A percentile compares a stretch with the other conserved stretches of the same genome.
Evolutionary conservation across 1,284 basidiomycete species (phyloP).

Genomic region (Naganishia albida): DNA sequence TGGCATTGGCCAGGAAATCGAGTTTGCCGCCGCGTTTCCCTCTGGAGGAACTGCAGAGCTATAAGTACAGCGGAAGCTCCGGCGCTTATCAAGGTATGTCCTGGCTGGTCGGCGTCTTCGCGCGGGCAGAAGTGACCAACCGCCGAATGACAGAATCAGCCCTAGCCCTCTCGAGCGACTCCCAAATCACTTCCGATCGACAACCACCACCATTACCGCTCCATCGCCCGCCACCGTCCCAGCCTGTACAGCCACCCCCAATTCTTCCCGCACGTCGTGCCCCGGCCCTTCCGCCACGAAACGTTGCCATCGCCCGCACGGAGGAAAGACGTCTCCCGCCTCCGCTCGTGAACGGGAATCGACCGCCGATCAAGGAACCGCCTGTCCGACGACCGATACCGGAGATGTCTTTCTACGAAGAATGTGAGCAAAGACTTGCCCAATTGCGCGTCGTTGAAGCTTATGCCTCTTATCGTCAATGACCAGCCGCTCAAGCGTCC

Average conservation of each 20-base stretch:
- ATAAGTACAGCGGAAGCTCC: not conserved
- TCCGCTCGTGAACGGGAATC: not conserved
- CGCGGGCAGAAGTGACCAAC: not conserved
- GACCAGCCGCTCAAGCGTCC: not conserved
- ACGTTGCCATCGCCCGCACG: not conserved
- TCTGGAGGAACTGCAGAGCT: conserved; percentile 10
- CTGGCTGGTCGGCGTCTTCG: not conserved
- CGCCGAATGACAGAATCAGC: not conserved
- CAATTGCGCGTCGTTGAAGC: not conserved
- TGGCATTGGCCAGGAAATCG: not conserved
- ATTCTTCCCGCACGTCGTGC: not conserved
- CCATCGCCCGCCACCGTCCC: not conserved
- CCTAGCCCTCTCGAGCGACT: not conserved
- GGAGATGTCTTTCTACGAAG: not conserved
- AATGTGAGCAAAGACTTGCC: not conserved
- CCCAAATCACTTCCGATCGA: not conserved
- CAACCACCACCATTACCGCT: conserved; percentile 3
- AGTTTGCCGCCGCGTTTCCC: conserved; percentile 5
- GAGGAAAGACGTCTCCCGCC: conserved; percentile 17
- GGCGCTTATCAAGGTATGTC: not conserved
- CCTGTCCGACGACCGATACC: not conserved
- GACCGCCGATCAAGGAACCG: conserved; percentile 9
- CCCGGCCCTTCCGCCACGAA: conserved; percentile 1
- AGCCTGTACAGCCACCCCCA: not conserved
- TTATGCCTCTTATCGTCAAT: not conserved